phyloP scores from a whole-genome alignment of 805 yeast species.

The Starmerella bacillaris region DNA sequence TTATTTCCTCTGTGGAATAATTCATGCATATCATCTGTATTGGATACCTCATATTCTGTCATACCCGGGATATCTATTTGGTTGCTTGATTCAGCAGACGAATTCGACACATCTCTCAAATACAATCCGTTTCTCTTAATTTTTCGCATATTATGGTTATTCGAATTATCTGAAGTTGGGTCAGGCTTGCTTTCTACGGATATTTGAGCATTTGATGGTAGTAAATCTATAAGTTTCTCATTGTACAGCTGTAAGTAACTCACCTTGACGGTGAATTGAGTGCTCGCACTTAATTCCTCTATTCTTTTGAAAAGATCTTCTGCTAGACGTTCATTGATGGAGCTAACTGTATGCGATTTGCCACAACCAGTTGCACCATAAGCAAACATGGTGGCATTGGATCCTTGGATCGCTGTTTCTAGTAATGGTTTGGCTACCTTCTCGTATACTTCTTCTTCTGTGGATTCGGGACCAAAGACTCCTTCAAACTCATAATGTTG shows the following conservation, averaged over 20 bases:
- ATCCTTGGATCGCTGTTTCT: conserved; percentile 64
- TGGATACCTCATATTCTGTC: conserved; percentile 38
- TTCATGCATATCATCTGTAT: conserved; percentile 17
- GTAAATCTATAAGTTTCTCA: conserved; percentile 67
- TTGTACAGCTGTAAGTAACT: conserved; percentile 73
- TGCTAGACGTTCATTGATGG: conserved; percentile 64
- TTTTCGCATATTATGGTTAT: background rate
- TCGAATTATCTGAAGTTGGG: too few relatives aligned
- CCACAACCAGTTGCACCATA: conserved; percentile 97
- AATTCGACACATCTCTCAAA: background rate
- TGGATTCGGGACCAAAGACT: conserved; percentile 45
- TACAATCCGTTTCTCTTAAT: background rate
- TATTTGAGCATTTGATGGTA: too few relatives aligned
- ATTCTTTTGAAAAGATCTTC: conserved; percentile 40
- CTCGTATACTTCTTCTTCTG: conserved; percentile 51
- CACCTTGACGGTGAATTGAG: conserved; percentile 40
- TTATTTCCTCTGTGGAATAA: conserved; percentile 10
- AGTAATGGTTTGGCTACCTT: conserved; percentile 54
- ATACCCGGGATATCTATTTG: conserved; percentile 43
- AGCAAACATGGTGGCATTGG: conserved; percentile 81
- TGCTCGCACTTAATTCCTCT: conserved; percentile 27
- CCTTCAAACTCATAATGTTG: conserved; percentile 53
- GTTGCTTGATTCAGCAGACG: conserved; percentile 12
- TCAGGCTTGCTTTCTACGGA: too few relatives aligned
- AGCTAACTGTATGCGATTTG: conserved; percentile 81